Conservation (phyloP, 2,329 filamentous ascomycete genomes). For the Metarhizium brunneum region DNA sequence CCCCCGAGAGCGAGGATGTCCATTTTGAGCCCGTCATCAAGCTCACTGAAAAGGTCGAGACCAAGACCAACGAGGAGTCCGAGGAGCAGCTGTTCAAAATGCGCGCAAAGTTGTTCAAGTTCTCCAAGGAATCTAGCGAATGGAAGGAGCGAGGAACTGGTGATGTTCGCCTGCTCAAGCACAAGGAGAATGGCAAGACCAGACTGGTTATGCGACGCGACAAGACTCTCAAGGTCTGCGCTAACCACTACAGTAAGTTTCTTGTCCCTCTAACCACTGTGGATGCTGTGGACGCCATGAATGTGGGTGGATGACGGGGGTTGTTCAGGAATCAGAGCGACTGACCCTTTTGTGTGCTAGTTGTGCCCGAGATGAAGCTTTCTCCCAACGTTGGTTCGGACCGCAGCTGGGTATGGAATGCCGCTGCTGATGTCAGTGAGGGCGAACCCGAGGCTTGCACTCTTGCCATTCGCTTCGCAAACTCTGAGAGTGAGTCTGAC, state of each 20-base stretch:
- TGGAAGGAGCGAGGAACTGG: slow-evolving; percentile 99
- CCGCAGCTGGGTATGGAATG: slow-evolving; percentile 99
- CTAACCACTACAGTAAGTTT: slow-evolving; percentile 93
- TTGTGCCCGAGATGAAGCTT: slow-evolving; percentile 98
- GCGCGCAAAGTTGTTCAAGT: slow-evolving; percentile 99
- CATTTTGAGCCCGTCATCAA: slow-evolving; percentile 96
- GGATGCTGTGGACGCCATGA: neutral
- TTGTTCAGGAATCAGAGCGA: neutral
- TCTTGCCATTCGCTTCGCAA: slow-evolving; percentile 93
- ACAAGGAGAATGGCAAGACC: slow-evolving; percentile 98
- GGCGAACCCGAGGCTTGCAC: slow-evolving; percentile 95
- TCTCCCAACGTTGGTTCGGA: slow-evolving; percentile 96
- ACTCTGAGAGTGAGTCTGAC: slow-evolving; percentile 75
- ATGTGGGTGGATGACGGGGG: neutral
- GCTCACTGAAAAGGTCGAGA: slow-evolving; percentile 93
- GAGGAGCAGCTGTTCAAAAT: slow-evolving; percentile 99
- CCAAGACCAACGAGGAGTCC: slow-evolving; percentile 95
- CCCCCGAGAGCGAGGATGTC: slow-evolving; percentile 81
- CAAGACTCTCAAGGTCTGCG: slow-evolving; percentile 99
- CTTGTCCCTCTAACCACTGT: too few relatives aligned
- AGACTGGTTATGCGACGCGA: slow-evolving; percentile 96
- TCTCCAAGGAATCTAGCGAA: slow-evolving; percentile 81
- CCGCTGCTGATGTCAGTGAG: slow-evolving; percentile 93
- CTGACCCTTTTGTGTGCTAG: slow-evolving; percentile 31
- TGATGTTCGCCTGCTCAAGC: slow-evolving; percentile 92